Conservation (phyloP, 805 yeast genomes). For the Barnettozyma sucrosica region DNA sequence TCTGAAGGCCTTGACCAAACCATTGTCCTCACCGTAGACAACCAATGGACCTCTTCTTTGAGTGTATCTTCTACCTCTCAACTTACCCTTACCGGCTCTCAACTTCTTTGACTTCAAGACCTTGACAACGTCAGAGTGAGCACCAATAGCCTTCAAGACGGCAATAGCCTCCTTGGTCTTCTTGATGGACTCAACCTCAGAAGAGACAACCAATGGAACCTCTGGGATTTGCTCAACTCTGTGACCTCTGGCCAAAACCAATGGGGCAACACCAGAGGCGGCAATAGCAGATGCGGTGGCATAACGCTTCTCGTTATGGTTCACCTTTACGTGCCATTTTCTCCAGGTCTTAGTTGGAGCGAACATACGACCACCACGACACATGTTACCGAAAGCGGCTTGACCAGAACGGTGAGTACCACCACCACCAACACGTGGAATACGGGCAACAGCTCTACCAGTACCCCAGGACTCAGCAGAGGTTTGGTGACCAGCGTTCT, state of each 20-base stretch:
- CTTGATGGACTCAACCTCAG: slow-evolving; percentile 84
- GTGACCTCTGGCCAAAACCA: slow-evolving; percentile 99
- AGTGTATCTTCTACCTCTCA: slow-evolving; percentile 99
- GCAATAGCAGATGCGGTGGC: slow-evolving; percentile 99
- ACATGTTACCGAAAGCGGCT: slow-evolving; percentile 99
- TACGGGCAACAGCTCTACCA: slow-evolving; percentile 99
- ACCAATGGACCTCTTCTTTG: slow-evolving; percentile 99
- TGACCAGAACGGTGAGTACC: slow-evolving; percentile 99
- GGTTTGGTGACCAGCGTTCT: slow-evolving; percentile 99
- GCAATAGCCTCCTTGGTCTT: slow-evolving; percentile 99
- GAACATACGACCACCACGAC: slow-evolving; percentile 99
- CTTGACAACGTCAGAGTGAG: slow-evolving; percentile 96
- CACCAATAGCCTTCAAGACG: slow-evolving; percentile 96
- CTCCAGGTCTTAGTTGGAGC: slow-evolving; percentile 99
- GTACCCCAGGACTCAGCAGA: slow-evolving; percentile 99
- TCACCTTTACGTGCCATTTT: slow-evolving; percentile 99
- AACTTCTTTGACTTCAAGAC: slow-evolving; percentile 97
- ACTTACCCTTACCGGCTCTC: slow-evolving; percentile 99
- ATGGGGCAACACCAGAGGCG: slow-evolving; percentile 96
- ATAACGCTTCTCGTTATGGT: slow-evolving; percentile 99
- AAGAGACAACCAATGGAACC: slow-evolving; percentile 95
- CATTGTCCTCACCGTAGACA: slow-evolving; percentile 96
- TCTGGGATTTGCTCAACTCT: slow-evolving; percentile 96
- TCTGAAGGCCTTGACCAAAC: slow-evolving; percentile 97
- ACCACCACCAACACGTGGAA: slow-evolving; percentile 99